Percentiles rank a stretch among this genome's conserved stretches.
phyloP scores from a whole-genome alignment of 129 eudicot genomes.

The Saussurea involucrata region DNA sequence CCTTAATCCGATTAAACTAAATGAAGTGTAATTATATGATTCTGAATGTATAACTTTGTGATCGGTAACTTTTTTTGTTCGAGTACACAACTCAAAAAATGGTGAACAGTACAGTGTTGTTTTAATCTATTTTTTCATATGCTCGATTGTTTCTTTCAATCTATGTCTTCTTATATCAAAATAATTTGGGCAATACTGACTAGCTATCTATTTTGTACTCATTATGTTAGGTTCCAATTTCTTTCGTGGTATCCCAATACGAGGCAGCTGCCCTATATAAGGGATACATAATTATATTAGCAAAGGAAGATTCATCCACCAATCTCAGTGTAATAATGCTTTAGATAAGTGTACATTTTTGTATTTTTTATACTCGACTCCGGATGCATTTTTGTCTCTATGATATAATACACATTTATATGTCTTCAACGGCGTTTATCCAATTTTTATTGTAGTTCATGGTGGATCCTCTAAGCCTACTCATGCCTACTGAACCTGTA shows the following conservation, averaged over 20 bases:
- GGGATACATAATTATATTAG: slow-evolving; percentile 62
- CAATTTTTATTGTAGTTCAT: too few species aligned
- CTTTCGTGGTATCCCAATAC: slow-evolving; percentile 72
- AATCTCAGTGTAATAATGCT: slow-evolving; percentile 43
- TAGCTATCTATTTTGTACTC: too few species aligned
- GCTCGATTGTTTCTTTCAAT: background rate
- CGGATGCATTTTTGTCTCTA: too few species aligned
- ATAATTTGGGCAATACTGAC: background rate
- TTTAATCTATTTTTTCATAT: background rate
- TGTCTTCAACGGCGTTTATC: too few species aligned
- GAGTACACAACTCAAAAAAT: too few species aligned
- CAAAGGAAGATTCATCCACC: slow-evolving; percentile 56
- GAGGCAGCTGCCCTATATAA: slow-evolving; percentile 67
- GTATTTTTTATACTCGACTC: too few species aligned
- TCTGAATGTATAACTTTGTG: background rate
- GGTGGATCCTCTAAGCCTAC: too few species aligned
- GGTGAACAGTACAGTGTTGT: background rate
- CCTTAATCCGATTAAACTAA: too few species aligned
- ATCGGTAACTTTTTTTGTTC: background rate
- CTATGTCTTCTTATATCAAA: background rate
- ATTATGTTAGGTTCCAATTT: slow-evolving; percentile 88
- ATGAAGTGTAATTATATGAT: background rate
- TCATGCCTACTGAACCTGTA: too few species aligned
- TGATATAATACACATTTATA: too few species aligned
- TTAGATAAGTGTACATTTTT: too few species aligned